A percentile compares a stretch with the other conserved stretches of the same genome.
phyloP scores from a whole-genome alignment of 106 monocot genomes.

The Phalaenopsis aphrodite region DNA sequence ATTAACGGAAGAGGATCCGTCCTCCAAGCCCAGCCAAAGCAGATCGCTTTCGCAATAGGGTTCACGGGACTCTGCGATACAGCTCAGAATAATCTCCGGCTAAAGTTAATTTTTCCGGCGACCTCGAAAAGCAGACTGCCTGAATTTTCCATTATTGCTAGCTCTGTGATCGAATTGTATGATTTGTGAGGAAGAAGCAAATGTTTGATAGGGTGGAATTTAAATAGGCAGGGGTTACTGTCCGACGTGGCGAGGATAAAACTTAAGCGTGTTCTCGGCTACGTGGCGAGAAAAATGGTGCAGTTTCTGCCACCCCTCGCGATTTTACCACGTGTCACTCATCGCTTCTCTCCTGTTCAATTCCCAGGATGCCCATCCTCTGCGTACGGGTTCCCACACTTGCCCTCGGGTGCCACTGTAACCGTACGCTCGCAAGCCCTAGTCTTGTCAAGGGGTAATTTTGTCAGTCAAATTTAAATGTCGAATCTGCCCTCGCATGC shows the following conservation, averaged over 20 bases:
- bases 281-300: conserved; percentile 9
- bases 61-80: background rate
- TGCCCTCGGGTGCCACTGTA: background rate
- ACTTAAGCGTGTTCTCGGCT: background rate
- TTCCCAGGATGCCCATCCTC: conserved; percentile 6
- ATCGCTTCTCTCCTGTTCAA: background rate
- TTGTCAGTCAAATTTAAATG: background rate
- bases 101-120: background rate
- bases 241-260: conserved; percentile 20
- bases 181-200: background rate
- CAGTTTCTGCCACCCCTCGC: background rate
- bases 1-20: background rate
- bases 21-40: background rate
- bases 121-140: background rate
- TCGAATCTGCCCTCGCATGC: background rate
- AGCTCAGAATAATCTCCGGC: background rate
- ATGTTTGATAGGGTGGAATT: background rate
- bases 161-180: conserved; percentile 1
- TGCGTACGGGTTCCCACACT: background rate
- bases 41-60: background rate
- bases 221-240: background rate
- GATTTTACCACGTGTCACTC: conserved; percentile 2
- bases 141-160: background rate
- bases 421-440: background rate
- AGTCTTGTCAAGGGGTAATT: conserved; percentile 8